Evolutionary conservation across 2,329 filamentous ascomycete species (phyloP).

Genomic region (Xylaria hypoxylon): DNA sequence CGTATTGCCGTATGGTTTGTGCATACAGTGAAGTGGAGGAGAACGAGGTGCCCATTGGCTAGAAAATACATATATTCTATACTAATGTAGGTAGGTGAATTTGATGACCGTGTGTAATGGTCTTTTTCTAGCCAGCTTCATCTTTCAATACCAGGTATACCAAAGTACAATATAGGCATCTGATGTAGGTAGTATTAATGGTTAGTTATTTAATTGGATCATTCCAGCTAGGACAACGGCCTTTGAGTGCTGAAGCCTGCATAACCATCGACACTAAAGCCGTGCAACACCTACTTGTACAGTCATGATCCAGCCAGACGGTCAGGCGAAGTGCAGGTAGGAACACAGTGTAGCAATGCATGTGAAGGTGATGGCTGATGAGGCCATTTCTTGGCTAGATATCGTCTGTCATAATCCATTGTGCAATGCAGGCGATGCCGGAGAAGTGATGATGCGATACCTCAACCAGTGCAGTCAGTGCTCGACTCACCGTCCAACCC

Average conservation of each 20-base stretch:
- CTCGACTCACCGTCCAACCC: slow-evolving; percentile 14
- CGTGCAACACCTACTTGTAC: slow-evolving; percentile 33
- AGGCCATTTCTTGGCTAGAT: slow-evolving; percentile 21
- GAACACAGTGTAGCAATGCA: slow-evolving; percentile 22
- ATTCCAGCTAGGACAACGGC: not conserved
- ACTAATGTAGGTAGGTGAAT: not conserved
- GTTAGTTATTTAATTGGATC: not conserved
- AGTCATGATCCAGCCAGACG: slow-evolving; percentile 26
- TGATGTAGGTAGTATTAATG: no score
- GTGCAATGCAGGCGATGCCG: slow-evolving; percentile 45
- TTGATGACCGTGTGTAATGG: no score
- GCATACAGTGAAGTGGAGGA: no score
- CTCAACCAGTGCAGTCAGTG: no score
- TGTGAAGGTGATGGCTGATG: slow-evolving; percentile 16
- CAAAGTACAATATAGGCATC: not conserved
- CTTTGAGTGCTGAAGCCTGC: slow-evolving; percentile 11
- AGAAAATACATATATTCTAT: not conserved
- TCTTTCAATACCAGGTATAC: not conserved
- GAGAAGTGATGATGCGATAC: slow-evolving; percentile 35
- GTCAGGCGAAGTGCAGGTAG: slow-evolving; percentile 28
- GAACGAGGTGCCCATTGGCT: not conserved
- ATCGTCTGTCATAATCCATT: slow-evolving; percentile 8
- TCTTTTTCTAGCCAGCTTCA: no score
- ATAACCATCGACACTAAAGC: slow-evolving; percentile 18
- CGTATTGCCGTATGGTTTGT: no score